These are phyloP conservation scores for Endothia cerciana DNA, from an alignment of 2,329 filamentous ascomycete genomes.

Conservation along the genomic window DNA sequence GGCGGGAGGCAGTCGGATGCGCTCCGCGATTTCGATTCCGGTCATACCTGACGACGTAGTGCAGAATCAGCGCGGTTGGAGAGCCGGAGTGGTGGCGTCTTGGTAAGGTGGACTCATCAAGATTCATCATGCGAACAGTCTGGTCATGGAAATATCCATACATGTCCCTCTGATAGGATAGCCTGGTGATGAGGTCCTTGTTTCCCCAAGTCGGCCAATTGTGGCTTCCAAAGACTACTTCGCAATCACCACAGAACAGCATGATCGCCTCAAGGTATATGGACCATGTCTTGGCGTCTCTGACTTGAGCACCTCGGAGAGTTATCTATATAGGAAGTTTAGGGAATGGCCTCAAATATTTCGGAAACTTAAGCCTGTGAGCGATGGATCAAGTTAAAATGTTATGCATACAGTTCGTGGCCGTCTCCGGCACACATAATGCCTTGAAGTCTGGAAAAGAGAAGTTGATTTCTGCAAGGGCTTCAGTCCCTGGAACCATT, in stretches of 20 bases:
- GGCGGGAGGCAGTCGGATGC: conserved; percentile 38
- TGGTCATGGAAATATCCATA: conserved; percentile 47
- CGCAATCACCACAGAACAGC: conserved; percentile 38
- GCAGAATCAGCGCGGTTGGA: not conserved
- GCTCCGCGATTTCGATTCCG: conserved; percentile 45
- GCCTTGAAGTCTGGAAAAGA: conserved; percentile 43
- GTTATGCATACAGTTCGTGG: conserved; percentile 47
- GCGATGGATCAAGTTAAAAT: conserved; percentile 31
- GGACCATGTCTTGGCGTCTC: conserved; percentile 46
- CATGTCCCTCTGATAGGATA: conserved; percentile 44
- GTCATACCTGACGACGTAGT: conserved; percentile 34
- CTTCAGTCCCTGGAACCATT: conserved; percentile 46
- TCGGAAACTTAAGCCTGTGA: not conserved
- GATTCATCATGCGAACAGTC: conserved; percentile 44
- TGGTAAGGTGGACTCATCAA: not conserved
- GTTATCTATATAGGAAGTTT: conserved; percentile 33
- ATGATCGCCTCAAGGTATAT: conserved; percentile 42
- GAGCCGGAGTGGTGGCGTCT: not conserved
- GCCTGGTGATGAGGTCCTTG: conserved; percentile 32
- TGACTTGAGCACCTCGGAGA: conserved; percentile 45
- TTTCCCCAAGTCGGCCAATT: conserved; percentile 48
- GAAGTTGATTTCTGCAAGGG: conserved; percentile 47
- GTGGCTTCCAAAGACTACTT: conserved; percentile 44
- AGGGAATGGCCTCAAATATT: not conserved
- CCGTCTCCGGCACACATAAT: conserved; percentile 44